phyloP scores from a whole-genome alignment of 2,329 filamentous ascomycete species.

The Paracorniculantispora psalliotae region DNA sequence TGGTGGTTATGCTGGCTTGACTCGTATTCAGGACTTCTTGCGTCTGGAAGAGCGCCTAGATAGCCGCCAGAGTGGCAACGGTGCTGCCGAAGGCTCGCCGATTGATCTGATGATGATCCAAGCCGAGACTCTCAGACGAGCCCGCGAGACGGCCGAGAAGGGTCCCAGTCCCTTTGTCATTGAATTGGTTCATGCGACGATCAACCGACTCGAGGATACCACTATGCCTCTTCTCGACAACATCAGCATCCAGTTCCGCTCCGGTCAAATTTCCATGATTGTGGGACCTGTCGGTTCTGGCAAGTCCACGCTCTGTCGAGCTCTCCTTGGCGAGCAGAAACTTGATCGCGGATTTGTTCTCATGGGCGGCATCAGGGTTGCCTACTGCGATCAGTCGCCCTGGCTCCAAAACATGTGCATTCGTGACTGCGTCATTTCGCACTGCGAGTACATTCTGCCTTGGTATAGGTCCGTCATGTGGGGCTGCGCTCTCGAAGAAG shows the following conservation, averaged over 20 bases:
- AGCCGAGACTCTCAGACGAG: neutral
- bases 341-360: constrained; percentile 14
- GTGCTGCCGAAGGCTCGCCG: neutral
- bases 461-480: constrained; percentile 12
- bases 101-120: constrained; percentile 4
- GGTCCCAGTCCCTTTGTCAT: constrained; percentile 9
- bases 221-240: neutral
- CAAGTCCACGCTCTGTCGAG: constrained; percentile 19
- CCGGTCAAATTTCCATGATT: constrained; percentile 26
- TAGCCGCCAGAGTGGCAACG: constrained; percentile 4
- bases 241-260: constrained; percentile 11
- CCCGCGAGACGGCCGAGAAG: constrained; percentile 4
- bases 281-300: constrained; percentile 17
- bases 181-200: constrained; percentile 6
- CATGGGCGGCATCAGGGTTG: constrained; percentile 11
- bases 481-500: constrained; percentile 27
- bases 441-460: constrained; percentile 8
- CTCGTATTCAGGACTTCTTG: constrained; percentile 9
- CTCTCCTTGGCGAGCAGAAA: constrained; percentile 19
- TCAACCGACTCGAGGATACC: constrained; percentile 5
- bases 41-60: constrained; percentile 7
- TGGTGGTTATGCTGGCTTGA: constrained; percentile 8
- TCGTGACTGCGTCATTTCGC: constrained; percentile 8
- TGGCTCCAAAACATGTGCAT: constrained; percentile 13
- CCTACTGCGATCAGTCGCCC: constrained; percentile 15